Conservation (phyloP, 2,329 filamentous ascomycete genomes). For the Dichotomopilus funicola region DNA sequence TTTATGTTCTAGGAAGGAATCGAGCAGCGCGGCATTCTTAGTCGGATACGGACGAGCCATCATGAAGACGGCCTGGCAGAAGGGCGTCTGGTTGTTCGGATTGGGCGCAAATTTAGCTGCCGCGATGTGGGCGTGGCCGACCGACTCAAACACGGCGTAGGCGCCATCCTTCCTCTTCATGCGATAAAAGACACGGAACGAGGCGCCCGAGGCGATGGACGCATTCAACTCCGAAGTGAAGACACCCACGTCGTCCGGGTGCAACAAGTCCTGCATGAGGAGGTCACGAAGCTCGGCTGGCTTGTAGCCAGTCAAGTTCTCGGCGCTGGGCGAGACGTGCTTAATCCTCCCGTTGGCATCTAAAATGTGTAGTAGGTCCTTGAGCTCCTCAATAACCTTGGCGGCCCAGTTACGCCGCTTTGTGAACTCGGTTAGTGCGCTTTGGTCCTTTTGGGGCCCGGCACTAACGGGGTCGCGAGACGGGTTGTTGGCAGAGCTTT, state of each 20-base stretch:
- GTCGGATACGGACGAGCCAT: conserved; percentile 87
- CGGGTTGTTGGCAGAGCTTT: conserved; percentile 9
- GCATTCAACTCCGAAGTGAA: conserved; percentile 87
- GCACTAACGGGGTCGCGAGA: conserved; percentile 15
- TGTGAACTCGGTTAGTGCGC: conserved; percentile 51
- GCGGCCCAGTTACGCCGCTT: conserved; percentile 73
- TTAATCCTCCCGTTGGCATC: conserved; percentile 77
- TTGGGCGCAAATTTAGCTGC: conserved; percentile 58
- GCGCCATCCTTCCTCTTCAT: conserved; percentile 67
- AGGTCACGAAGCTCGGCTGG: conserved; percentile 63
- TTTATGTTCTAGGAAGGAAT: conserved; percentile 94
- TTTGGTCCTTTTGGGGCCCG: conserved; percentile 20
- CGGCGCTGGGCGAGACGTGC: conserved; percentile 77
- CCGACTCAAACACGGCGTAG: conserved; percentile 81
- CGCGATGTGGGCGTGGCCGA: conserved; percentile 84
- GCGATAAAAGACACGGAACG: conserved; percentile 79
- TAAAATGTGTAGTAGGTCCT: conserved; percentile 81
- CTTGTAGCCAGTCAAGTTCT: conserved; percentile 67
- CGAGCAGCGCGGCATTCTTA: conserved; percentile 75
- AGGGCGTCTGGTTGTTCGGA: conserved; percentile 57
- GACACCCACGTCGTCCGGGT: conserved; percentile 75
- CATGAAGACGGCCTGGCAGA: conserved; percentile 88
- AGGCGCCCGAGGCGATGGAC: conserved; percentile 73
- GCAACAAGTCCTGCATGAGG: conserved; percentile 75
- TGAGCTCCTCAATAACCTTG: conserved; percentile 81